These are phyloP conservation scores for Lophium mytilinum DNA, from an alignment of 495 filamentous ascomycete species.

Conservation along the genomic window DNA sequence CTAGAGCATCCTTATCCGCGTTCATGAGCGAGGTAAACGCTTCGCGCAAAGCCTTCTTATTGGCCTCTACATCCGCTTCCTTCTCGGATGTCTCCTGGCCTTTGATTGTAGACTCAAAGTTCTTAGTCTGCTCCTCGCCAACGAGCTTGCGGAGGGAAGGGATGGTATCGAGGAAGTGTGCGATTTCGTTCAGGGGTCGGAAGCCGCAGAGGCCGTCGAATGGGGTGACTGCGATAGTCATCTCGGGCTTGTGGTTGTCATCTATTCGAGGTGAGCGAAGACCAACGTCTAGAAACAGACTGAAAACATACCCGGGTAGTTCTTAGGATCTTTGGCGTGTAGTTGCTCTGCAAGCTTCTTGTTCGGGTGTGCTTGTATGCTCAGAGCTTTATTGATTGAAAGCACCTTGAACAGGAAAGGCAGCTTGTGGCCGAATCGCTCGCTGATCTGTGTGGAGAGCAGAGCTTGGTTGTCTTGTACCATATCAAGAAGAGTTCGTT, in stretches of 20 bases:
- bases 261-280: slow-evolving; percentile 41
- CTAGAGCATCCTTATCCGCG: slow-evolving; percentile 55
- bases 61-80: slow-evolving; percentile 47
- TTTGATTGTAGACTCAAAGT: slow-evolving; percentile 61
- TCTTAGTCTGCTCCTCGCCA: slow-evolving; percentile 56
- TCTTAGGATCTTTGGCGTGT: slow-evolving; percentile 76
- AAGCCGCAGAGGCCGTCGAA: slow-evolving; percentile 97
- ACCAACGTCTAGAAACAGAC: not conserved
- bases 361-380: slow-evolving; percentile 96
- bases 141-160: slow-evolving; percentile 68
- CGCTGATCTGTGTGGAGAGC: slow-evolving; percentile 59
- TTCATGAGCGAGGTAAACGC: slow-evolving; percentile 77
- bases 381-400: slow-evolving; percentile 85
- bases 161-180: slow-evolving; percentile 72
- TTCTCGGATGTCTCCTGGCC: slow-evolving; percentile 55
- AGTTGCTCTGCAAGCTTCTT: slow-evolving; percentile 92
- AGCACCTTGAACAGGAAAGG: slow-evolving; percentile 98
- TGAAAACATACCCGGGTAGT: slow-evolving; percentile 63
- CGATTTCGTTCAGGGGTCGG: slow-evolving; percentile 75
- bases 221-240: slow-evolving; percentile 93
- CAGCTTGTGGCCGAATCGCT: slow-evolving; percentile 68
- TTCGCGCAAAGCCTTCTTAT: slow-evolving; percentile 72
- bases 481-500: slow-evolving; percentile 81
- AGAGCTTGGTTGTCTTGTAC: slow-evolving; percentile 82
- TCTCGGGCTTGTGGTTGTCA: slow-evolving; percentile 99